Evolutionary conservation across 2,329 filamentous ascomycete species (phyloP), one percentile per base, ranked within the genome.

Genomic region (Allantophomopsis cytisporea): DNA sequence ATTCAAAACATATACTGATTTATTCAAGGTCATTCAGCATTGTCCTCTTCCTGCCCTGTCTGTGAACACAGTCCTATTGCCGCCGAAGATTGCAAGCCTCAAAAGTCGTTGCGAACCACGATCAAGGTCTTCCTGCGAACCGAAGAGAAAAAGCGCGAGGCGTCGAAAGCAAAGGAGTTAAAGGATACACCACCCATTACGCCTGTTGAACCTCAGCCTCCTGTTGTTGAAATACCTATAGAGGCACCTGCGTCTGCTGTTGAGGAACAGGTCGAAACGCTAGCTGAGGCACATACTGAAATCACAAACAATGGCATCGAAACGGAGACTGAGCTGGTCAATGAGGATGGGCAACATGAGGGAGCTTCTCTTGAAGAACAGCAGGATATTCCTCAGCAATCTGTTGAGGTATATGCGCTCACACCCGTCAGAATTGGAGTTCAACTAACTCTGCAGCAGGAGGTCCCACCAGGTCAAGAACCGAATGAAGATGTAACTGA

Each of bases 61-160:
- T 98, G 91, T 71, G 83, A 88, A 47, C 91, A 98, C 57, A 82
- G 78, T 16, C 91, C 91, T 0, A 73, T 98, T 43, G 85, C 86
- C 20, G 74, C 81, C 36, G 83, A 85, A 43, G 81, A 91, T 48
- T 94, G 88, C 66, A 87, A 83, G 45, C 77, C 85, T 2, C 85
- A 94, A 59, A 95, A 94, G 57, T 78, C 82, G 20, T 67, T 96
- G n/a, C 80, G 91, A 48, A 91, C 84, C 18, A 98, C 91, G 2
- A 81, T 96, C 48, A 83, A 84, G 50, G 84, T 91, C 11, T 98
- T 94, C 54, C 63, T 98, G 37, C 83, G 88, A 52, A 94, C 82
- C 0, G 83, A 87, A 49, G 83, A 94, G 59, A 94, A 93, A 69
- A 94, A 93, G 61, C 74, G 83, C 45, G 82, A 88, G 51, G 73